These are phyloP conservation scores for Kokia cookei DNA, from an alignment of 441 rosid species.

Conservation along the genomic window DNA sequence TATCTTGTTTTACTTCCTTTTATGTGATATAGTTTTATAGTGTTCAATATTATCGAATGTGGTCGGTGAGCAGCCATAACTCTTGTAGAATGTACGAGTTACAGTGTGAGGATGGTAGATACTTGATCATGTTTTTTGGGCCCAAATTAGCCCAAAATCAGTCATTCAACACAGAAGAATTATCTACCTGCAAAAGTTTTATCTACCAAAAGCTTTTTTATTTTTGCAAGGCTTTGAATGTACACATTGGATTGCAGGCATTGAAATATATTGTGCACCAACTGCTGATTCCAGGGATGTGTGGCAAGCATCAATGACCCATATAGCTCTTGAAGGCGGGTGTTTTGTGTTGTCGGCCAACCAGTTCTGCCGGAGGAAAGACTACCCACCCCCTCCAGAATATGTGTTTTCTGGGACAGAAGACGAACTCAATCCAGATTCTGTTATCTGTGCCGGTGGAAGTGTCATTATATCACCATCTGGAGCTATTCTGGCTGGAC, in stretches of 20 bases:
- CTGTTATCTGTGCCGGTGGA: constrained; percentile 85
- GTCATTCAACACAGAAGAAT: background rate
- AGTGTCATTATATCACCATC: constrained; percentile 85
- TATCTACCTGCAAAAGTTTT: background rate
- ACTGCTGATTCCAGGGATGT: constrained; percentile 84
- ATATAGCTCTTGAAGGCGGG: constrained; percentile 93
- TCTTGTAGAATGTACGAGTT: background rate
- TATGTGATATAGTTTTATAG: background rate
- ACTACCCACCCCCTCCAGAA: constrained; percentile 89
- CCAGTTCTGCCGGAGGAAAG: constrained; percentile 81
- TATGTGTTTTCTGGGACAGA: constrained; percentile 61
- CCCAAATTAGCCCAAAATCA: background rate
- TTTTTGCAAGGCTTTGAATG: background rate
- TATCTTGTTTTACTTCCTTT: background rate
- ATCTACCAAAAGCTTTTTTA: background rate
- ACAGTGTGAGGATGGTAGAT: background rate
- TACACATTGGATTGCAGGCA: constrained; percentile 33
- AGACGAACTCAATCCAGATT: constrained; percentile 63
- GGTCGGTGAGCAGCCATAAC: background rate
- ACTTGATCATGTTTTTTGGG: background rate
- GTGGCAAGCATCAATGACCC: constrained; percentile 90
- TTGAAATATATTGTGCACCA: constrained; percentile 92
- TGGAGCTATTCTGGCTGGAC: constrained; percentile 82
- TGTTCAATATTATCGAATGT: background rate
- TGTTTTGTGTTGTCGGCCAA: constrained; percentile 85